These are phyloP conservation scores for Colletotrichum paranaense DNA, from an alignment of 2,329 filamentous ascomycete genomes.

Conservation along the genomic window DNA sequence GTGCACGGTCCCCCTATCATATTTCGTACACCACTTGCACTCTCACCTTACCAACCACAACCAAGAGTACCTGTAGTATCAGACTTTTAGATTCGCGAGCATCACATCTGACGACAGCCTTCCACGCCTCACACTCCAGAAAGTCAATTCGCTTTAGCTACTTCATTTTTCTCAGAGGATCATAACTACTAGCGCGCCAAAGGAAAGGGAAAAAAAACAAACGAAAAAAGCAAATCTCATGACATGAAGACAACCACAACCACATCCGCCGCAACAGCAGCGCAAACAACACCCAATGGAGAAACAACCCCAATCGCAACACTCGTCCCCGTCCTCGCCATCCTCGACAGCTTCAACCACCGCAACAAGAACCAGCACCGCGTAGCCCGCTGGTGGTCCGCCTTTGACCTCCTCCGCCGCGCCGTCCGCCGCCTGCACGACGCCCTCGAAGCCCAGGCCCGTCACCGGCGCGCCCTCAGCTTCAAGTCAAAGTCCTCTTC, in stretches of 20 bases:
- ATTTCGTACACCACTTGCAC: background rate
- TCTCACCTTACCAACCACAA: background rate
- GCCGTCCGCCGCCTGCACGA: slow-evolving; percentile 65
- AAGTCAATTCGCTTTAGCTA: background rate
- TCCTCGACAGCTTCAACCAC: slow-evolving; percentile 80
- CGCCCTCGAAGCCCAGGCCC: slow-evolving; percentile 42
- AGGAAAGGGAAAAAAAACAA: too few relatives aligned
- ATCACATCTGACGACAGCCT: background rate
- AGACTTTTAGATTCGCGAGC: background rate
- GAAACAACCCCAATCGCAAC: background rate
- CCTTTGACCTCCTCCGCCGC: slow-evolving; percentile 78
- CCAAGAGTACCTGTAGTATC: background rate
- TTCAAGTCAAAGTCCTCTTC: slow-evolving; percentile 18
- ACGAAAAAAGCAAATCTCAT: background rate
- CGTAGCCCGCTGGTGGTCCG: slow-evolving; percentile 81
- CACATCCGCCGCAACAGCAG: background rate
- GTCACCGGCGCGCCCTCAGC: slow-evolving; percentile 1
- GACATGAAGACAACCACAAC: background rate
- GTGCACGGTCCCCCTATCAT: background rate
- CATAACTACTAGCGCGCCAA: too few relatives aligned
- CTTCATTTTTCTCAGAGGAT: background rate
- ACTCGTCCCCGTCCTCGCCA: slow-evolving; percentile 55
- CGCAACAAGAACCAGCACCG: slow-evolving; percentile 95
- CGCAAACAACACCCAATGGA: background rate
- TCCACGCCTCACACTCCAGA: background rate